Percentiles rank a stretch among this genome's conserved stretches.
Conservation (phyloP, 129 eudicot species). For the Mikania micrantha region DNA sequence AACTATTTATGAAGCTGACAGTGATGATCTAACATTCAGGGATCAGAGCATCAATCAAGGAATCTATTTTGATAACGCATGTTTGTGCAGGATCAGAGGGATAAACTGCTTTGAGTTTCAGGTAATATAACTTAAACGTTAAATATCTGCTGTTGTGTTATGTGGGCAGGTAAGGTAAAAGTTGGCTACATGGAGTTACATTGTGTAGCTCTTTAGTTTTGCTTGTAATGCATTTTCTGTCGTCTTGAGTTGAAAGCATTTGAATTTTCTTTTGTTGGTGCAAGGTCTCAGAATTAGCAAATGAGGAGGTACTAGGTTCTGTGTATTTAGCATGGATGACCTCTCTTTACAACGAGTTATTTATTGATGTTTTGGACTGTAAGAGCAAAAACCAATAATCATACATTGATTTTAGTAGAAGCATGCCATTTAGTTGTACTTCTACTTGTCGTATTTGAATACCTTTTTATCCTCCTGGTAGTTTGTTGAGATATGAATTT, state of each 20-base stretch:
- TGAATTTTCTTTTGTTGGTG: constrained; percentile 1
- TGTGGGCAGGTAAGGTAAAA: constrained; percentile 5
- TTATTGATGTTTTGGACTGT: constrained; percentile 1
- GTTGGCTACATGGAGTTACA: background rate
- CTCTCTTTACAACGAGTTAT: background rate
- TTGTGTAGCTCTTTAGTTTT: background rate
- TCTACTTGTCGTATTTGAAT: background rate
- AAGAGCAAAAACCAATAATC: too few relatives aligned
- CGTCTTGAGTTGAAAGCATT: constrained; percentile 1
- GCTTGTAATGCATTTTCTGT: background rate
- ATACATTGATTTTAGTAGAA: background rate
- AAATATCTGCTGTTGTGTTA: constrained; percentile 12
- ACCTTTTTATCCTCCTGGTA: too few relatives aligned
- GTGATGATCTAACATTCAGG: constrained; percentile 23
- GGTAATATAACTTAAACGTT: constrained; percentile 17
- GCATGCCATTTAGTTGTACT: background rate
- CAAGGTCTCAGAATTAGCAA: constrained; percentile 12
- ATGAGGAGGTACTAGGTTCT: constrained; percentile 11
- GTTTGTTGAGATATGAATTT: too few relatives aligned
- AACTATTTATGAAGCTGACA: constrained; percentile 14
- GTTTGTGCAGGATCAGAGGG: constrained; percentile 21
- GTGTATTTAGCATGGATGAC: background rate
- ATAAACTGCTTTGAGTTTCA: constrained; percentile 28
- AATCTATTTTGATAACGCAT: constrained; percentile 9
- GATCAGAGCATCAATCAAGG: constrained; percentile 18